Conservation (phyloP, 768 basidiomycete genomes). For the Amanita pseudoporphyria region DNA sequence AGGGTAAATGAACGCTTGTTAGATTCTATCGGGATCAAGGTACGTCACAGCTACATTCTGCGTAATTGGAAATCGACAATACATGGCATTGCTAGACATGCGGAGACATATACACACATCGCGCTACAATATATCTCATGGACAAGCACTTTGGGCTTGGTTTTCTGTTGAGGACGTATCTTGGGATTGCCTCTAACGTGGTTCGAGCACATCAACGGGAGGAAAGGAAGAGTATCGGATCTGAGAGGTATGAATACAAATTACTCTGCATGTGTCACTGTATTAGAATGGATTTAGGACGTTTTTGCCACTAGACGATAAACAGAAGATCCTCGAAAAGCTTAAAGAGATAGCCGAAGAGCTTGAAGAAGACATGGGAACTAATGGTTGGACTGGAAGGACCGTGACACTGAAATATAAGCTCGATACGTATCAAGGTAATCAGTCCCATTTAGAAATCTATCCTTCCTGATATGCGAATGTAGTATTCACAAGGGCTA, state of each 20-base stretch:
- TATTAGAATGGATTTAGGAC: constrained; percentile 38
- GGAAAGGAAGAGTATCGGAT: constrained; percentile 87
- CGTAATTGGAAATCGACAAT: background rate
- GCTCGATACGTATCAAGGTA: constrained; percentile 81
- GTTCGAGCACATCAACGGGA: constrained; percentile 71
- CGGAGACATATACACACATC: constrained; percentile 76
- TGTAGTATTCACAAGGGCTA: constrained; percentile 73
- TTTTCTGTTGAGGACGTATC: constrained; percentile 68
- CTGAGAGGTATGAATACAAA: constrained; percentile 55
- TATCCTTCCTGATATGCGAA: background rate
- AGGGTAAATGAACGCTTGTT: constrained; percentile 83
- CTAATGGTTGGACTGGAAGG: constrained; percentile 76
- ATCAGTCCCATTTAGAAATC: background rate
- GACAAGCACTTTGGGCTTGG: constrained; percentile 79
- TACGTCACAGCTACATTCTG: constrained; percentile 16
- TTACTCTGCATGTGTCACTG: background rate
- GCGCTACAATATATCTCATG: constrained; percentile 69
- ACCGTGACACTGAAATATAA: constrained; percentile 93
- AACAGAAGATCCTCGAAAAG: constrained; percentile 60
- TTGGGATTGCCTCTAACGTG: constrained; percentile 80
- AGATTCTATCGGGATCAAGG: constrained; percentile 83
- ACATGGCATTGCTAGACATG: constrained; percentile 52
- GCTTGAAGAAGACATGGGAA: constrained; percentile 70
- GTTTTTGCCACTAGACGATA: constrained; percentile 59
- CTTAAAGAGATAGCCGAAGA: constrained; percentile 76